Percentiles rank a stretch among this genome's conserved stretches.
phyloP scores from a whole-genome alignment of 176 grass and related monocot species.

The Carex parvula region DNA sequence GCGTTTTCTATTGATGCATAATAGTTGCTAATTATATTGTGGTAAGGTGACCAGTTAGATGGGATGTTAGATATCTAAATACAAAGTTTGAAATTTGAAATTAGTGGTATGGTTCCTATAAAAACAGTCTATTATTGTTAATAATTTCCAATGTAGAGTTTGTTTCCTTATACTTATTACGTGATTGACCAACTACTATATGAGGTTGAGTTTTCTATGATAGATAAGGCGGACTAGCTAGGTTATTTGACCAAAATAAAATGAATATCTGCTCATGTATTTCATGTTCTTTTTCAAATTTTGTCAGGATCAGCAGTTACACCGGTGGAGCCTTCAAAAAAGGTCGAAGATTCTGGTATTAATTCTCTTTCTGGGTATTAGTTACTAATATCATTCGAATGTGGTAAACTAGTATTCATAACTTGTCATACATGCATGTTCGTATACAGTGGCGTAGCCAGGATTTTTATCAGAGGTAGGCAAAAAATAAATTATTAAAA shows the following conservation, averaged over 20 bases:
- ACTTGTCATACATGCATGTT: not conserved
- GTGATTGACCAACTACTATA: too few relatives aligned
- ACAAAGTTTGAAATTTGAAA: conserved; percentile 4
- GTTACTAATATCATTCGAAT: not conserved
- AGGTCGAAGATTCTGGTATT: conserved; percentile 19
- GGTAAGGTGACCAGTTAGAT: not conserved
- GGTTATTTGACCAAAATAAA: too few relatives aligned
- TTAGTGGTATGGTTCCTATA: not conserved
- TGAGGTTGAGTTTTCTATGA: too few relatives aligned
- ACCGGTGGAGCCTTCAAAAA: conserved; percentile 25
- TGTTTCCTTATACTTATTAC: too few relatives aligned
- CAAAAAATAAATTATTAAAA: too few relatives aligned
- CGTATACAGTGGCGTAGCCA: not conserved
- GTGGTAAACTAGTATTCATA: not conserved
- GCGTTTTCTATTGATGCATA: not conserved
- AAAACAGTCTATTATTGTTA: too few relatives aligned
- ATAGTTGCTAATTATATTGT: not conserved
- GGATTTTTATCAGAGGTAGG: too few relatives aligned
- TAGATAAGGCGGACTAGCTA: too few relatives aligned
- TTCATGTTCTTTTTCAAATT: not conserved
- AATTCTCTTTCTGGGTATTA: not conserved
- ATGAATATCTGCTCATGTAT: too few relatives aligned
- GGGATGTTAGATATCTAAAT: not conserved
- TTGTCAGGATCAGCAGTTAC: conserved; percentile 24
- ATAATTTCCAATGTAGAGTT: too few relatives aligned